Evolutionary conservation across 140 eudicot species (phyloP).

Genomic region (Senecio squalidus): DNA sequence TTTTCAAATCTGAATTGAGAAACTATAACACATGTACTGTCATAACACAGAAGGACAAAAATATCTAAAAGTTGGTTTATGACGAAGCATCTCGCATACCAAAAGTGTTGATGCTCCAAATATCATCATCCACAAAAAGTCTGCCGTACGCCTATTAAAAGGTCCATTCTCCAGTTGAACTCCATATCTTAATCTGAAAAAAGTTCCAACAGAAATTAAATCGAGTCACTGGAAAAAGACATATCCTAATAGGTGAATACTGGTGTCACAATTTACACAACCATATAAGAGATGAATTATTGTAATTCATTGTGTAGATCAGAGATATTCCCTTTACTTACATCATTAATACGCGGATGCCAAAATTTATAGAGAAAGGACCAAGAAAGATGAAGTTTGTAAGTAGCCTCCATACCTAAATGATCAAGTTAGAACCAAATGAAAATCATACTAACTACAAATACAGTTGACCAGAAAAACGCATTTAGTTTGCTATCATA

Average conservation of each 20-base stretch:
- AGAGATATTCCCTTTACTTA: constrained; percentile 25
- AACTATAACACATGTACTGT: too few species aligned
- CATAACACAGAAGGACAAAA: not conserved
- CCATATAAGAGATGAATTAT: not conserved
- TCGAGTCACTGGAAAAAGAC: not conserved
- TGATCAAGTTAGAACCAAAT: constrained; percentile 3
- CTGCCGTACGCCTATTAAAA: constrained; percentile 74
- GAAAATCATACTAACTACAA: not conserved
- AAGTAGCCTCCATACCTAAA: constrained; percentile 70
- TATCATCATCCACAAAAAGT: constrained; percentile 87
- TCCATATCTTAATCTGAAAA: constrained; percentile 82
- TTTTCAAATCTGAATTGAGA: too few species aligned
- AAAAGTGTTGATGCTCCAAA: constrained; percentile 62
- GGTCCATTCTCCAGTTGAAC: constrained; percentile 88
- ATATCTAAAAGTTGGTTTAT: not conserved
- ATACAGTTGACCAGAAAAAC: not conserved
- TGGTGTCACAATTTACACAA: not conserved
- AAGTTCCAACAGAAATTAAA: constrained; percentile 14
- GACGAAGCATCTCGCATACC: constrained; percentile 35
- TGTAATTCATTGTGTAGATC: not conserved
- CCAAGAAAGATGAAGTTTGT: constrained; percentile 88
- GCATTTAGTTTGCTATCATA: too few species aligned
- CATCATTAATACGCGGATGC: constrained; percentile 86
- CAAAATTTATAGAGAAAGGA: constrained; percentile 70
- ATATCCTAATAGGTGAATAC: not conserved